Percentiles rank a stretch among this genome's conserved stretches.
These are phyloP conservation scores for Dioscorea zingiberensis DNA, from an alignment of 106 monocot genomes.

Conservation along the genomic window DNA sequence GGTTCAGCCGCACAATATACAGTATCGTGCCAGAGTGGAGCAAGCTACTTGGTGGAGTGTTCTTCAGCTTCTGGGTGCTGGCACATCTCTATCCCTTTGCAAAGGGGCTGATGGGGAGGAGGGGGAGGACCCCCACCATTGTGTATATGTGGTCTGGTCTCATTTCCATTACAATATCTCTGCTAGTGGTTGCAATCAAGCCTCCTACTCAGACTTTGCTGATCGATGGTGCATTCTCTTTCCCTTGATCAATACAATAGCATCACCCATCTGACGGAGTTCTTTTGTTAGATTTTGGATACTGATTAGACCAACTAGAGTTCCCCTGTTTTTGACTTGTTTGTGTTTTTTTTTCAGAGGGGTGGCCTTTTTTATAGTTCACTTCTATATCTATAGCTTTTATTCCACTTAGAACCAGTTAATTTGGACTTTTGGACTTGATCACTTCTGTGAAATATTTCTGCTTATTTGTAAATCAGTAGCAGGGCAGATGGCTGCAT, in stretches of 20 bases:
- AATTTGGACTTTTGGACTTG: too few species aligned
- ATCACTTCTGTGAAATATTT: too few species aligned
- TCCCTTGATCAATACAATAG: not conserved
- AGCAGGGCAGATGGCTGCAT: too few species aligned
- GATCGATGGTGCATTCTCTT: not conserved
- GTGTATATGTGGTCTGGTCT: slow-evolving; percentile 5
- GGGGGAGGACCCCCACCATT: slow-evolving; percentile 4
- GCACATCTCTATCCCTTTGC: slow-evolving; percentile 3
- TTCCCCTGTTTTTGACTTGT: too few species aligned
- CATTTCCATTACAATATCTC: slow-evolving; percentile 3
- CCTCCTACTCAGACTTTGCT: not conserved
- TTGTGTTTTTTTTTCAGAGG: too few species aligned
- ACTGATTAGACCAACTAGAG: too few species aligned
- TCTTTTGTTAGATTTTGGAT: too few species aligned
- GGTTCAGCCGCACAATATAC: not conserved
- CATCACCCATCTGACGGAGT: too few species aligned
- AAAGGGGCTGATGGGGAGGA: slow-evolving; percentile 6
- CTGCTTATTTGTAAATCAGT: too few species aligned
- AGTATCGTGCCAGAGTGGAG: slow-evolving; percentile 3
- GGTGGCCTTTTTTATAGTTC: too few species aligned
- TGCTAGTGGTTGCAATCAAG: not conserved
- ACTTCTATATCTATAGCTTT: too few species aligned
- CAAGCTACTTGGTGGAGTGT: not conserved
- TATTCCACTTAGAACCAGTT: too few species aligned
- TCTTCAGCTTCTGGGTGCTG: slow-evolving; percentile 9